A percentile compares a stretch with the other conserved stretches of the same genome.
Conservation (phyloP, 495 filamentous ascomycete genomes). For the Aspergillus bertholletiae region DNA sequence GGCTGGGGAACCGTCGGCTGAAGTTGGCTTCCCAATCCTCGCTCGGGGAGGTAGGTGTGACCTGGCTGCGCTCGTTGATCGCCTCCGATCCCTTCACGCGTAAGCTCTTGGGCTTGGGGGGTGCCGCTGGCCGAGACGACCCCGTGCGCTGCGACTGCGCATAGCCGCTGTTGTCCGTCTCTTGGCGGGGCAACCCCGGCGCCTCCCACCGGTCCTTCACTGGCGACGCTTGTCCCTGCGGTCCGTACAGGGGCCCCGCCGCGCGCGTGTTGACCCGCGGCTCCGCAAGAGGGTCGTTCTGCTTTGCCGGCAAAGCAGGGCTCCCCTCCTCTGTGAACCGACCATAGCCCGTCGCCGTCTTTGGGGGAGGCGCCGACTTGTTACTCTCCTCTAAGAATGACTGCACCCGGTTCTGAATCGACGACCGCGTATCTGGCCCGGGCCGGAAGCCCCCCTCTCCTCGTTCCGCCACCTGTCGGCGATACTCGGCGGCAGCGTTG, state of each 20-base stretch:
- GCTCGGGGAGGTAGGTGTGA: constrained; percentile 20
- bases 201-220: constrained; percentile 15
- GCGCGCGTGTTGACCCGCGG: constrained; percentile 11
- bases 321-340: constrained; percentile 60
- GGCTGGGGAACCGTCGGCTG: constrained; percentile 74
- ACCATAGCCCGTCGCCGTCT: constrained; percentile 87
- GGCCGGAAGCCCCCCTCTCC: constrained; percentile 52
- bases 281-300: constrained; percentile 13
- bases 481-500: constrained; percentile 87
- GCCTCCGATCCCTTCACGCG: constrained; percentile 27
- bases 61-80: constrained; percentile 15
- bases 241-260: not conserved
- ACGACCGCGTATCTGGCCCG: constrained; percentile 51
- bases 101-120: constrained; percentile 60
- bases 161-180: constrained; percentile 21
- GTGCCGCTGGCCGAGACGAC: constrained; percentile 41
- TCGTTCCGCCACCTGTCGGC: constrained; percentile 66
- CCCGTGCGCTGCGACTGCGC: constrained; percentile 23
- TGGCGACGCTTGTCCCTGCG: constrained; percentile 1
- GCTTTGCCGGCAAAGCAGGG: constrained; percentile 42
- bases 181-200: constrained; percentile 16
- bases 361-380: constrained; percentile 53
- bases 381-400: constrained; percentile 77
- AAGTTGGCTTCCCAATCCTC: constrained; percentile 75
- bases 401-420: constrained; percentile 89